Base-by-base conservation (phyloP, 805 yeast genomes). In the Myxozyma vanderwaltii region DNA sequence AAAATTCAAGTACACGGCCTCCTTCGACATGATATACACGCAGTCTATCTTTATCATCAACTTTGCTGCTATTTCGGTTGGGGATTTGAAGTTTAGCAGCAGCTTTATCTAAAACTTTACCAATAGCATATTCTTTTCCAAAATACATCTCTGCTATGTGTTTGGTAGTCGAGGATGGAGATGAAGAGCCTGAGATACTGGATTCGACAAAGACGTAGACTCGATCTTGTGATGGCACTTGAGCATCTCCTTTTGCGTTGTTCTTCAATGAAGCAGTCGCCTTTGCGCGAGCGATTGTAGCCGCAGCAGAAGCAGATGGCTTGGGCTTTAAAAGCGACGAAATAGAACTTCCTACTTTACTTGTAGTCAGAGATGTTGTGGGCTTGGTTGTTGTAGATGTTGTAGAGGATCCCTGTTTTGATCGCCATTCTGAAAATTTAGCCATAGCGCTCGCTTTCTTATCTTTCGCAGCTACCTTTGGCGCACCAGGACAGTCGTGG, bases 61-160 rank as follows among this genome's bases (percentile, higher is more conserved):
- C 67, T 67, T 82, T 82, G 38, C 56, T 41, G 24, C 55, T 57
- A 65, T 84, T 84, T 35, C 70, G 69, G 68, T 84, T 84, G 51
- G 71, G 71, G 13, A 85, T 77, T 55, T 74, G 76, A 57, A 82
- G 69, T 39, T 73, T 67, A 29, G 77, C 79, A 7, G 86, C 79
- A 5, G 81, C 76, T 24, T 77, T 75, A 68, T 84, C 89, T 35
- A 85, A 69, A 17, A 82, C 78, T 55, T 83, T 71, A 0, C 89
- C 89, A 33, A 83, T 78, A 0, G 84, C 81, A 86, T 87, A 84
- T 29, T 76, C 72, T 57, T 77, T 80, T 17, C 82, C 81, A 13
- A 83, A 78, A 69, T 68, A 85, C 19, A 82, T 67, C 0, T 79
- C 75, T 19, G 47, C 59, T 23, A 15, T 38, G 13, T 38, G 43